Evolutionary conservation across 1,284 basidiomycete genomes (phyloP), one percentile per base, ranked within the genome.

Genomic region (Coriolopsis trogii): DNA sequence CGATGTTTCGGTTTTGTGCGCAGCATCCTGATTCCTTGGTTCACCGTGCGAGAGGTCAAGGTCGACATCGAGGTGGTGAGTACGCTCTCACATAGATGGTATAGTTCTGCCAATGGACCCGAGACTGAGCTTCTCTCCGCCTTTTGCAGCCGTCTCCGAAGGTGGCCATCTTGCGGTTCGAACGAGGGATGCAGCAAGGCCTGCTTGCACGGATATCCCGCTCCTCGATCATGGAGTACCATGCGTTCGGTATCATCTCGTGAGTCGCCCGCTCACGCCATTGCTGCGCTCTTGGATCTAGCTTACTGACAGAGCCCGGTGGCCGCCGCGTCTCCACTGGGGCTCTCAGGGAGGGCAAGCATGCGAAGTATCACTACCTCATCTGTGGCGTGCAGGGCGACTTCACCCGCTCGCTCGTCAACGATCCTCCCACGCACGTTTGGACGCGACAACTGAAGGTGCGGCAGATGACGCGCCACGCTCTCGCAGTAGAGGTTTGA

Each of bases 351-450:
- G 82, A 85, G 63, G 84, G 84, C 1, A 77, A 70, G 23, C 68
- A 85, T 47, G 74, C 84, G 13, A 78, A 80, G 51, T 76, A 81
- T 56, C 85, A 88, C 67, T 88, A 86, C 66, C 75, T 88, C 45
- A 84, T 88, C 46, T 85, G 82, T 59, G 85, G 85, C 44, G 84
- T 87, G 2, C 83, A 87, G 65, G 85, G 85, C 28, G 85, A 87
- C 63, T 88, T 87, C 66, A 89, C 85, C 29, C 76, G 76, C 46
- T 71, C 73, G 25, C 73, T 88, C 16, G 80, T 87, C 42, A 73
- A 81, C 47, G 71, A 84, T 55, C 82, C 82, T 29, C 85, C 85
- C 13, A 79, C 73, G 2, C 74, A 78, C 62, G 60, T 88, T n/a
- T 87, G 84, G 83, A 87, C 85, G 12, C 76, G 85, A 48, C 73